Conservation (phyloP, 768 basidiomycete species). For the Suillus lakei region DNA sequence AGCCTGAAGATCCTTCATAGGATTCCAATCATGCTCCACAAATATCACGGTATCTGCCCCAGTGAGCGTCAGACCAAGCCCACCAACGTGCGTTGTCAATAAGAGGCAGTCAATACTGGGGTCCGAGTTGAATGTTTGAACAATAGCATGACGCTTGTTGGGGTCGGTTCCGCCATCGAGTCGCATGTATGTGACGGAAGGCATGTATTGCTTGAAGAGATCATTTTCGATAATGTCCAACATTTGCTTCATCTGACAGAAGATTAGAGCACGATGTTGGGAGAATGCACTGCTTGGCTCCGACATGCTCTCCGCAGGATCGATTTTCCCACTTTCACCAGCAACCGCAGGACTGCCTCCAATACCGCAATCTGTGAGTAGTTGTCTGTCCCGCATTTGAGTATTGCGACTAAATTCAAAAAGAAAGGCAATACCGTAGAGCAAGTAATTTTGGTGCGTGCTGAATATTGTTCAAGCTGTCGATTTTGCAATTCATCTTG, state of each 20-base stretch:
- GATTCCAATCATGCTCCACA: conserved; percentile 99
- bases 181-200: conserved; percentile 97
- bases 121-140: conserved; percentile 97
- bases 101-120: conserved; percentile 96
- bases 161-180: conserved; percentile 93
- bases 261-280: conserved; percentile 98
- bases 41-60: conserved; percentile 99
- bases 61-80: conserved; percentile 92
- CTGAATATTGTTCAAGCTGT: conserved; percentile 74
- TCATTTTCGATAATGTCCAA: conserved; percentile 95
- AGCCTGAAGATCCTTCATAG: conserved; percentile 99
- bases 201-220: conserved; percentile 91
- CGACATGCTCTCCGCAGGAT: conserved; percentile 63
- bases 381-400: conserved; percentile 63
- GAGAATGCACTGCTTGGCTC: conserved; percentile 66
- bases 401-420: not conserved
- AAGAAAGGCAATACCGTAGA: conserved; percentile 62
- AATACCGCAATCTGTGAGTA: conserved; percentile 93
- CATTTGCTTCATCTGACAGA: conserved; percentile 99
- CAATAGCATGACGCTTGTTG: conserved; percentile 93
- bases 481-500: conserved; percentile 51
- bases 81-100: conserved; percentile 96
- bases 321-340: conserved; percentile 67
- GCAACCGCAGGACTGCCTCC: conserved; percentile 52
- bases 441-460: conserved; percentile 96